Conservation (phyloP, 345 rosid genomes). For the Mercurialis annua region DNA sequence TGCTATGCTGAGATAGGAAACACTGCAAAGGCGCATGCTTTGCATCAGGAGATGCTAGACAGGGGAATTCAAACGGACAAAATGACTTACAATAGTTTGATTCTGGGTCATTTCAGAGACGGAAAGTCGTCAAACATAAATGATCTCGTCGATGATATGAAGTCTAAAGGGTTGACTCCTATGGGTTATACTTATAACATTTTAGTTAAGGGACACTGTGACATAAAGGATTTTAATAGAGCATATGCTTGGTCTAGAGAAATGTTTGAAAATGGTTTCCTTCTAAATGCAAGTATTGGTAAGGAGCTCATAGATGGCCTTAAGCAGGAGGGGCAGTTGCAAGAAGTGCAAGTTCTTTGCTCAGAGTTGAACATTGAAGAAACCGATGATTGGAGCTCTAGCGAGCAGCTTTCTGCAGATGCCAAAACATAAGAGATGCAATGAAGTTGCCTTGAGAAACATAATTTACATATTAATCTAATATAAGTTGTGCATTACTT, state of each 20-base stretch:
- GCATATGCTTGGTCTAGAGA: slow-evolving; percentile 73
- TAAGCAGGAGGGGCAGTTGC: slow-evolving; percentile 45
- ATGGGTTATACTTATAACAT: slow-evolving; percentile 68
- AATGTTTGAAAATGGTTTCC: slow-evolving; percentile 58
- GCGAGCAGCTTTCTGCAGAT: slow-evolving; percentile 20
- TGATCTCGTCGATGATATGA: slow-evolving; percentile 55
- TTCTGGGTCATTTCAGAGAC: slow-evolving; percentile 45
- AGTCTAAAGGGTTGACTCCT: slow-evolving; percentile 38
- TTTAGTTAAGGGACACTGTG: slow-evolving; percentile 58
- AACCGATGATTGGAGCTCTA: slow-evolving; percentile 28
- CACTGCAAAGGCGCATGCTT: slow-evolving; percentile 41
- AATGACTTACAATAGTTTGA: slow-evolving; percentile 65
- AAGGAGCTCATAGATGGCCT: slow-evolving; percentile 55
- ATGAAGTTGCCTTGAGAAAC: no score
- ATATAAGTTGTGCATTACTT: no score
- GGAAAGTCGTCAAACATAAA: slow-evolving; percentile 42
- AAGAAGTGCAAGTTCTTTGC: slow-evolving; percentile 49
- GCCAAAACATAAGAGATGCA: slow-evolving; percentile 8
- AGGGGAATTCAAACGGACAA: slow-evolving; percentile 49
- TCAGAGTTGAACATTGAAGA: slow-evolving; percentile 48
- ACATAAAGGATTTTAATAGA: slow-evolving; percentile 41
- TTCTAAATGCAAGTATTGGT: slow-evolving; percentile 30
- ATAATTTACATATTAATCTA: no score
- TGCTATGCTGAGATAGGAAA: slow-evolving; percentile 50
- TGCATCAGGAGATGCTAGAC: slow-evolving; percentile 52